Evolutionary conservation across 2,329 filamentous ascomycete species (phyloP).

Genomic region (Pleoardoris graminearum): DNA sequence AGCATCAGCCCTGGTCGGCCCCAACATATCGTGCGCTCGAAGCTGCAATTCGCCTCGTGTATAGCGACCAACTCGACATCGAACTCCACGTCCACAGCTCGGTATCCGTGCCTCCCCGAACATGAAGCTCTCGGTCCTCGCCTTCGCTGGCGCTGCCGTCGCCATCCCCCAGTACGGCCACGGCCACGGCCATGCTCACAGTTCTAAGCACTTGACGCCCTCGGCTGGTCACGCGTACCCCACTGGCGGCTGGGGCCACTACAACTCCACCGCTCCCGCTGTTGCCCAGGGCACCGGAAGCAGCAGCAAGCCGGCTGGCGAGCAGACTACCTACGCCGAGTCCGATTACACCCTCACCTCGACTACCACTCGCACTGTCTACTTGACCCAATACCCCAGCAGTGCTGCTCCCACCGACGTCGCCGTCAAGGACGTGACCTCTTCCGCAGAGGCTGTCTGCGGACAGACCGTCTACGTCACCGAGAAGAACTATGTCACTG

Average conservation of each 20-base stretch:
- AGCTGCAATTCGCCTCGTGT: slow-evolving; percentile 36
- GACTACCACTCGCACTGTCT: slow-evolving; percentile 34
- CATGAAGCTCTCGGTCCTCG: slow-evolving; percentile 49
- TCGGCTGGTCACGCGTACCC: slow-evolving; percentile 31
- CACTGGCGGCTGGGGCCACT: slow-evolving; percentile 34
- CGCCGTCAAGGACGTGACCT: slow-evolving; percentile 24
- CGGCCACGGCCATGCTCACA: slow-evolving; percentile 35
- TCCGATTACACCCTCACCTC: slow-evolving; percentile 29
- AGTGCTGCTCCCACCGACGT: slow-evolving; percentile 23
- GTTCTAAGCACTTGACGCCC: slow-evolving; percentile 17
- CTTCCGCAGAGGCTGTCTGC: slow-evolving; percentile 22
- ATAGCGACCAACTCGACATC: slow-evolving; percentile 9
- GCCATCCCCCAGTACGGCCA: slow-evolving; percentile 39
- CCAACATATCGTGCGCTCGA: slow-evolving; percentile 43
- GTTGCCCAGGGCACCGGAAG: slow-evolving; percentile 25
- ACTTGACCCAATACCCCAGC: slow-evolving; percentile 24
- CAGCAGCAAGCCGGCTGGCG: slow-evolving; percentile 20
- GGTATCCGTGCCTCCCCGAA: slow-evolving; percentile 36
- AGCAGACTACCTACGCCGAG: slow-evolving; percentile 30
- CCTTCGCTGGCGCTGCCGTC: slow-evolving; percentile 46
- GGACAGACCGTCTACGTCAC: slow-evolving; percentile 45
- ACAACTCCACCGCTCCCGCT: slow-evolving; percentile 15
- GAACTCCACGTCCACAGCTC: background rate
- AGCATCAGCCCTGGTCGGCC: slow-evolving; percentile 51
- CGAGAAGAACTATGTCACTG: slow-evolving; percentile 46